A percentile compares a stretch with the other conserved stretches of the same genome.
phyloP scores from a whole-genome alignment of 2,329 filamentous ascomycete species.

The Aaosphaeria arxii region DNA sequence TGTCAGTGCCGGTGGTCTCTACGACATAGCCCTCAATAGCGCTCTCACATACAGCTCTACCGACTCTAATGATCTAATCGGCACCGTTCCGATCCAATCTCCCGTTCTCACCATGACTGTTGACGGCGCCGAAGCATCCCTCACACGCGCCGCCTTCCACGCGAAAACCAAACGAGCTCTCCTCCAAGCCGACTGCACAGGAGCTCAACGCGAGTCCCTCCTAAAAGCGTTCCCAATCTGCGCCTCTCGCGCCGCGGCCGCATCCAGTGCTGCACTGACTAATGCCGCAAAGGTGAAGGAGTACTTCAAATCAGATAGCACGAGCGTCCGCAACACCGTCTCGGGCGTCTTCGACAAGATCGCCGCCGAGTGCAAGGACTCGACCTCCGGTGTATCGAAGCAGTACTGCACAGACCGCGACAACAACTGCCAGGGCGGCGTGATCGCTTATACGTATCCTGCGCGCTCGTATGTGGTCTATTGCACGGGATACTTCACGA shows the following conservation, averaged over 20 bases:
- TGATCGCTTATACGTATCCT: constrained; percentile 60
- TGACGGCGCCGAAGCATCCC: constrained; percentile 52
- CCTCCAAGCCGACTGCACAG: constrained; percentile 54
- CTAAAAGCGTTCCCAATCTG: constrained; percentile 53
- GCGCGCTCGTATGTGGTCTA: constrained; percentile 54
- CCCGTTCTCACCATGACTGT: constrained; percentile 56
- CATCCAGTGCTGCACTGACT: constrained; percentile 49
- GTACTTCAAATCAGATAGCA: constrained; percentile 60
- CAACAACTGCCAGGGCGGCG: constrained; percentile 45
- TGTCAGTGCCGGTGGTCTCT: constrained; percentile 47
- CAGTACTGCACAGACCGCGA: constrained; percentile 59
- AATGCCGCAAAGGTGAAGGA: constrained; percentile 52
- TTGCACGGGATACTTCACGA: constrained; percentile 56
- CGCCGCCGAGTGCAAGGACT: constrained; percentile 53
- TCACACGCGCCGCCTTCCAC: constrained; percentile 45
- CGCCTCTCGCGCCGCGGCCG: constrained; percentile 49
- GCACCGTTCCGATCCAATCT: constrained; percentile 54
- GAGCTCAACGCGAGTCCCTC: constrained; percentile 43
- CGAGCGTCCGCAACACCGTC: constrained; percentile 48
- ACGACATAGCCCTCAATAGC: constrained; percentile 54
- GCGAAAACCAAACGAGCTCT: constrained; percentile 50
- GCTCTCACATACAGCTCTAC: constrained; percentile 54
- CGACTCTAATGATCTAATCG: constrained; percentile 51
- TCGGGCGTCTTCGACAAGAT: constrained; percentile 52
- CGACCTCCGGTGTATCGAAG: constrained; percentile 46